Conservation (phyloP, 2,329 filamentous ascomycete genomes). For the Lecanicillium sp. region DNA sequence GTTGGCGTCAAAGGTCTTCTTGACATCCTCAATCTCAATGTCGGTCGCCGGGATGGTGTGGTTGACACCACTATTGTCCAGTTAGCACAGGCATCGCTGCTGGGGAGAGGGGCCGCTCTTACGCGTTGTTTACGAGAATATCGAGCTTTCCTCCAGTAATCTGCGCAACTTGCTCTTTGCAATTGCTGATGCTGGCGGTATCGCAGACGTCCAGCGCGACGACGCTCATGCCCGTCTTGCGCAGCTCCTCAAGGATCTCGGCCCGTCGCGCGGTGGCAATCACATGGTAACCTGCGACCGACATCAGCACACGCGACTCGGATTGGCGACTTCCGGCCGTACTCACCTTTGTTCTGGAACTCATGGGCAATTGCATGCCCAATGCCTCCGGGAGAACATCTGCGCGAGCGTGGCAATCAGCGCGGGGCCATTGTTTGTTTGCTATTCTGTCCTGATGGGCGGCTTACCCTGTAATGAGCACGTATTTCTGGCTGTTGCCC, state of each 20-base stretch:
- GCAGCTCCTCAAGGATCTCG: conserved; percentile 41
- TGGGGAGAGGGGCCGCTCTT: conserved; percentile 22
- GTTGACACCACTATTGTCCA: too few relatives aligned
- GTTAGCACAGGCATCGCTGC: too few relatives aligned
- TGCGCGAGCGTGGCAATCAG: conserved; percentile 22
- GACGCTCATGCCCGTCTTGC: conserved; percentile 41
- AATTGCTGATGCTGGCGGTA: conserved; percentile 42
- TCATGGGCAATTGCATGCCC: conserved; percentile 46
- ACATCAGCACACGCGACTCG: conserved; percentile 19
- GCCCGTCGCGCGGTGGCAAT: conserved; percentile 50
- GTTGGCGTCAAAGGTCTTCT: conserved; percentile 50
- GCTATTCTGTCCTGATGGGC: too few relatives aligned
- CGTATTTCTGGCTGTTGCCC: conserved; percentile 31
- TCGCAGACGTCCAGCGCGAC: conserved; percentile 50
- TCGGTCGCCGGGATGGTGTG: conserved; percentile 48
- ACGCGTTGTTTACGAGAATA: conserved; percentile 57
- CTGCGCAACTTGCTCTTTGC: conserved; percentile 39
- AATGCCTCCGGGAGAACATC: conserved; percentile 54
- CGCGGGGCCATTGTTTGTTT: background rate
- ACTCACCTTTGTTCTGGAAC: conserved; percentile 5
- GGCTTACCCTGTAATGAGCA: conserved; percentile 45
- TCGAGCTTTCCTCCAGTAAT: conserved; percentile 49
- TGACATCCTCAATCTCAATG: conserved; percentile 46
- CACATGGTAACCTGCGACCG: conserved; percentile 44
- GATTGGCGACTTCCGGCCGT: conserved; percentile 28